These are phyloP conservation scores for Starmerella asiatica DNA, from an alignment of 805 yeast genomes.

Conservation along the genomic window DNA sequence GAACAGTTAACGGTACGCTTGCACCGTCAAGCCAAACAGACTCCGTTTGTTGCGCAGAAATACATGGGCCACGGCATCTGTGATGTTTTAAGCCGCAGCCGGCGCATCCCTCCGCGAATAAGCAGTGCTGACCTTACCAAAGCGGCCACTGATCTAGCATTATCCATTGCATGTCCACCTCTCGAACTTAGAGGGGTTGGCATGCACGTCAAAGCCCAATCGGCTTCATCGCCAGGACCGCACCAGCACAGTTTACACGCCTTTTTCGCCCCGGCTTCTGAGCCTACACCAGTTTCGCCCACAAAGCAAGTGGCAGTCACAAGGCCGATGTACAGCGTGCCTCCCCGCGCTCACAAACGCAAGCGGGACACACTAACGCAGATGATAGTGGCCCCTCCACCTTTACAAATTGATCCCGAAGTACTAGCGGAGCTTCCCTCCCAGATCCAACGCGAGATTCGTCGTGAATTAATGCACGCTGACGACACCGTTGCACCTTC, in stretches of 20 bases:
- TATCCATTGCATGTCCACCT: constrained; percentile 47
- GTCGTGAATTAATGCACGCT: constrained; percentile 1
- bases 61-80: constrained; percentile 76
- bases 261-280: not conserved
- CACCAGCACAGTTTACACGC: constrained; percentile 2
- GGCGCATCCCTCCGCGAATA: constrained; percentile 43
- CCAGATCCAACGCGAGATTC: constrained; percentile 50
- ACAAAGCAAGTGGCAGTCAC: no score
- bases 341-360: constrained; percentile 14
- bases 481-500: not conserved
- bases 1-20: constrained; percentile 41
- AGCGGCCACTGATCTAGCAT: constrained; percentile 43
- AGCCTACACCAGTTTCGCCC: not conserved
- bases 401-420: constrained; percentile 45
- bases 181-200: constrained; percentile 68
- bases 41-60: constrained; percentile 66
- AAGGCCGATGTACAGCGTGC: constrained; percentile 5
- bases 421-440: constrained; percentile 53
- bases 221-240: not conserved
- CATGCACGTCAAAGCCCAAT: constrained; percentile 45
- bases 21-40: constrained; percentile 47
- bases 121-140: constrained; percentile 42
- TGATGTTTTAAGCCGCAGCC: constrained; percentile 45
- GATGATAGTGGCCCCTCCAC: constrained; percentile 4
- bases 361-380: constrained; percentile 18